phyloP scores from a whole-genome alignment of 495 filamentous ascomycete species.

The Aspergillus hancockii region DNA sequence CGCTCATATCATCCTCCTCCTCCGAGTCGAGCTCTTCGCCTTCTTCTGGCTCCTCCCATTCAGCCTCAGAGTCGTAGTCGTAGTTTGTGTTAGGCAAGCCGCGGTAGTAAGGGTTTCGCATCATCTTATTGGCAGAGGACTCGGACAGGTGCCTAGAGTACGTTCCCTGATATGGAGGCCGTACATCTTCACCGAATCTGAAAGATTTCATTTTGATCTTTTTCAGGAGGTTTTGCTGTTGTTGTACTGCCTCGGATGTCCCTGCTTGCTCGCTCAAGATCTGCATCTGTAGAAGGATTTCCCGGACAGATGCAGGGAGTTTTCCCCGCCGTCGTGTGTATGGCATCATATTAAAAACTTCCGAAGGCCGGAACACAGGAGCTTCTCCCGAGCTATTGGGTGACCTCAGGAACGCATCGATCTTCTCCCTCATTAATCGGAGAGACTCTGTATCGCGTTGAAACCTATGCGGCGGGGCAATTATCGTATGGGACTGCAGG shows the following conservation, averaged over 20 bases:
- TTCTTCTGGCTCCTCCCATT: slow-evolving; percentile 86
- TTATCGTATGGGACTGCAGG: slow-evolving; percentile 61
- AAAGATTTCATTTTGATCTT: slow-evolving; percentile 73
- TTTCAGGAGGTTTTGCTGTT: slow-evolving; percentile 56
- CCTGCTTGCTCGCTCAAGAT: slow-evolving; percentile 27
- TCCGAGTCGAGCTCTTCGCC: slow-evolving; percentile 76
- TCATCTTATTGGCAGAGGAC: slow-evolving; percentile 55
- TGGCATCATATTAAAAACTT: slow-evolving; percentile 62
- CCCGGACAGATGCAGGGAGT: slow-evolving; percentile 54
- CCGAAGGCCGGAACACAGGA: slow-evolving; percentile 50
- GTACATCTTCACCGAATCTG: slow-evolving; percentile 81
- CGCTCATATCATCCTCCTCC: slow-evolving; percentile 68
- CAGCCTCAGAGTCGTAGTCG: slow-evolving; percentile 94
- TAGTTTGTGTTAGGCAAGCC: slow-evolving; percentile 74
- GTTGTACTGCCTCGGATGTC: slow-evolving; percentile 21
- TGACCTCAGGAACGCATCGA: slow-evolving; percentile 47
- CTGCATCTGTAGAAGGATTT: slow-evolving; percentile 64
- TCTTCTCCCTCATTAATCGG: slow-evolving; percentile 40
- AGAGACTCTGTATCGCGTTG: slow-evolving; percentile 58
- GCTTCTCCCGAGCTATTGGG: slow-evolving; percentile 22
- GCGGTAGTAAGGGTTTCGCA: slow-evolving; percentile 68
- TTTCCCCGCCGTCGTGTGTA: slow-evolving; percentile 54
- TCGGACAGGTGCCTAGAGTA: slow-evolving; percentile 59
- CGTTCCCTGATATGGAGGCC: slow-evolving; percentile 89
- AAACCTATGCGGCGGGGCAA: slow-evolving; percentile 58